Percentiles rank a stretch among this genome's conserved stretches.
Evolutionary conservation across 805 yeast genomes (phyloP).

Genomic region (Candida caryicola): DNA sequence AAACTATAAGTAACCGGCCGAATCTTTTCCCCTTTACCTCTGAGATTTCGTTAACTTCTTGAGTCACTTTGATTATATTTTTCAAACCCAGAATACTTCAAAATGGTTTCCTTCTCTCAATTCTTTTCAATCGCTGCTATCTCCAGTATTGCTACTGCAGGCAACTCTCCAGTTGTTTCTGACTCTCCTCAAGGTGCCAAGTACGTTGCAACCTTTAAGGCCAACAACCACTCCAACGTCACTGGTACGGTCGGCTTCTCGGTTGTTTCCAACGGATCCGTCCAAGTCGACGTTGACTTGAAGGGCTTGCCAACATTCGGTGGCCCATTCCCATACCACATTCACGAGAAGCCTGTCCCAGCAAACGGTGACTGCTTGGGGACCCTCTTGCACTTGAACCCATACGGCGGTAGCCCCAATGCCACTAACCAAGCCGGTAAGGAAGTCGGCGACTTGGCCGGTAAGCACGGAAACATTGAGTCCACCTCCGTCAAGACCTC

Average conservation of each 20-base stretch:
- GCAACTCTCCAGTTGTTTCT: slow-evolving; percentile 22
- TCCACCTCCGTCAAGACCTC: slow-evolving; percentile 23
- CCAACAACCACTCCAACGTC: slow-evolving; percentile 16
- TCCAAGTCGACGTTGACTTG: slow-evolving; percentile 31
- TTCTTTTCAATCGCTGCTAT: slow-evolving; percentile 8
- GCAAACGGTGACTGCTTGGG: slow-evolving; percentile 31
- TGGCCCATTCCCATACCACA: slow-evolving; percentile 41
- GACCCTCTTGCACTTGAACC: slow-evolving; percentile 36
- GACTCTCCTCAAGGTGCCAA: slow-evolving; percentile 29
- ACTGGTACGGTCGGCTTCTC: slow-evolving; percentile 31
- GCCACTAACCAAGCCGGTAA: slow-evolving; percentile 21
- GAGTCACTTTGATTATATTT: no score
- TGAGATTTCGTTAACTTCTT: no score
- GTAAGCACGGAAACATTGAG: slow-evolving; percentile 36
- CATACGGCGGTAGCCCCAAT: slow-evolving; percentile 31
- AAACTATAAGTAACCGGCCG: no score
- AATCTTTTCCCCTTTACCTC: no score
- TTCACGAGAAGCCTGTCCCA: slow-evolving; percentile 38
- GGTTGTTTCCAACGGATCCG: slow-evolving; percentile 30
- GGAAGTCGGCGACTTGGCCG: slow-evolving; percentile 41
- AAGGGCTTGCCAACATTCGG: slow-evolving; percentile 31
- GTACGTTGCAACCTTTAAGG: slow-evolving; percentile 28
- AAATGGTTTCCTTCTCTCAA: slow-evolving; percentile 11
- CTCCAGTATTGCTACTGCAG: slow-evolving; percentile 17
- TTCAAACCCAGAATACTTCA: no score